Conservation (phyloP, 345 rosid species). For the Linum usitatissimum region DNA sequence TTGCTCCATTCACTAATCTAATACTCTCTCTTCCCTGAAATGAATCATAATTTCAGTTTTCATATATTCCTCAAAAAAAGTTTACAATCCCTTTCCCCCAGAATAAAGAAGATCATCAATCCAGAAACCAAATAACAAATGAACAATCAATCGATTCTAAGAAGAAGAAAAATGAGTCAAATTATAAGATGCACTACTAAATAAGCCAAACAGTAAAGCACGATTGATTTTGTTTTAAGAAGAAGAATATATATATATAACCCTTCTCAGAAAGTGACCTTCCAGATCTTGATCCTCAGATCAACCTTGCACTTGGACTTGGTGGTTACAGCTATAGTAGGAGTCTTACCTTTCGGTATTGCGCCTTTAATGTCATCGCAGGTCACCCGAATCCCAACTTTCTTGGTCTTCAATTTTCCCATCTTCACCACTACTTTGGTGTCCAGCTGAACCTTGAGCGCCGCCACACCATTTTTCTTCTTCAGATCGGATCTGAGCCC, state of each 20-base stretch:
- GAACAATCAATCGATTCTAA: neutral
- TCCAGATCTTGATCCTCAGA: slow-evolving; percentile 87
- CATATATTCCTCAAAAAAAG: slow-evolving; percentile 15
- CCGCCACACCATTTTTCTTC: slow-evolving; percentile 31
- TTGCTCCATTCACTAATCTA: too few relatives aligned
- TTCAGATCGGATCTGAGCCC: slow-evolving; percentile 65
- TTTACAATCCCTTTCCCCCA: slow-evolving; percentile 12
- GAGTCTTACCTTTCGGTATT: slow-evolving; percentile 61
- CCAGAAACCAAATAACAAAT: neutral
- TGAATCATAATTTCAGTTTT: slow-evolving; percentile 6
- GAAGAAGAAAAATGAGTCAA: neutral
- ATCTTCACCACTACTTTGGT: slow-evolving; percentile 53
- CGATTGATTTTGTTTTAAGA: neutral
- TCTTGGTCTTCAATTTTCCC: slow-evolving; percentile 55
- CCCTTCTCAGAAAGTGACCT: slow-evolving; percentile 42
- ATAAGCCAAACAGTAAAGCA: neutral
- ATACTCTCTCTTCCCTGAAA: neutral
- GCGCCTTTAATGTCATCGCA: slow-evolving; percentile 61
- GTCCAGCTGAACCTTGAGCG: slow-evolving; percentile 45
- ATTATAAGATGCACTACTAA: neutral
- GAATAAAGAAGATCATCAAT: neutral
- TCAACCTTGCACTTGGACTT: slow-evolving; percentile 67
- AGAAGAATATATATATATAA: too few relatives aligned
- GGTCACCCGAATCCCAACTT: slow-evolving; percentile 59
- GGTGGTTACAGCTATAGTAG: slow-evolving; percentile 39